These are phyloP conservation scores for Pythium periplocum DNA, from an alignment of 352 stramenopile species.

Conservation along the genomic window DNA sequence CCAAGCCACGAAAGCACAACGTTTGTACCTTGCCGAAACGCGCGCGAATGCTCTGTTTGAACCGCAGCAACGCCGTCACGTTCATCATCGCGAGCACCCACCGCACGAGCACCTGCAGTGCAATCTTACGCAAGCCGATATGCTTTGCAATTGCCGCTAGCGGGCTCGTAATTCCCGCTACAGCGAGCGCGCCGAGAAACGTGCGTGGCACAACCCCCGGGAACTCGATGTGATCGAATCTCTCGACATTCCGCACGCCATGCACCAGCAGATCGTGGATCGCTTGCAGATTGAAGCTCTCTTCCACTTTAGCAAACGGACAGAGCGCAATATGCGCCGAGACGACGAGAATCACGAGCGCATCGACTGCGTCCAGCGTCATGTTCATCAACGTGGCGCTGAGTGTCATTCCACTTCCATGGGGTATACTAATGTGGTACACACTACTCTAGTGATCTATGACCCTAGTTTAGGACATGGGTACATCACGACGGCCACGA, in stretches of 20 bases:
- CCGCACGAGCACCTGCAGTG: slow-evolving; percentile 56
- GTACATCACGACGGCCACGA: no score
- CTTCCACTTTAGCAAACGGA: slow-evolving; percentile 92
- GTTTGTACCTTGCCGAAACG: slow-evolving; percentile 45
- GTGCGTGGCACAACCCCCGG: slow-evolving; percentile 97
- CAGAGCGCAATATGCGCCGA: slow-evolving; percentile 48
- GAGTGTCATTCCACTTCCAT: no score
- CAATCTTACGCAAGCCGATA: slow-evolving; percentile 32
- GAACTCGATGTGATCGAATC: slow-evolving; percentile 97
- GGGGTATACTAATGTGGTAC: no score
- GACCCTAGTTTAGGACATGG: no score
- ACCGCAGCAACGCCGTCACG: slow-evolving; percentile 44
- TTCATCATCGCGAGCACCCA: slow-evolving; percentile 56
- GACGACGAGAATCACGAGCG: slow-evolving; percentile 32
- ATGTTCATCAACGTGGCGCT: no score
- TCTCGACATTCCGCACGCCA: slow-evolving; percentile 28
- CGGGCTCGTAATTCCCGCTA: slow-evolving; percentile 45
- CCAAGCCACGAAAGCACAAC: slow-evolving; percentile 1
- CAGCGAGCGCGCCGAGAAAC: slow-evolving; percentile 89
- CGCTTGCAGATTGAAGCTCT: slow-evolving; percentile 98
- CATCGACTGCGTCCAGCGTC: slow-evolving; percentile 16
- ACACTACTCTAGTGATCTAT: no score
- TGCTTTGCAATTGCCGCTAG: slow-evolving; percentile 21
- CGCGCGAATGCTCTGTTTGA: slow-evolving; percentile 50
- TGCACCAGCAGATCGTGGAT: slow-evolving; percentile 94